Percentiles rank a stretch among this genome's conserved stretches.
Evolutionary conservation across 2,329 filamentous ascomycete species (phyloP).

Genomic region (Davidsoniella eucalypti): DNA sequence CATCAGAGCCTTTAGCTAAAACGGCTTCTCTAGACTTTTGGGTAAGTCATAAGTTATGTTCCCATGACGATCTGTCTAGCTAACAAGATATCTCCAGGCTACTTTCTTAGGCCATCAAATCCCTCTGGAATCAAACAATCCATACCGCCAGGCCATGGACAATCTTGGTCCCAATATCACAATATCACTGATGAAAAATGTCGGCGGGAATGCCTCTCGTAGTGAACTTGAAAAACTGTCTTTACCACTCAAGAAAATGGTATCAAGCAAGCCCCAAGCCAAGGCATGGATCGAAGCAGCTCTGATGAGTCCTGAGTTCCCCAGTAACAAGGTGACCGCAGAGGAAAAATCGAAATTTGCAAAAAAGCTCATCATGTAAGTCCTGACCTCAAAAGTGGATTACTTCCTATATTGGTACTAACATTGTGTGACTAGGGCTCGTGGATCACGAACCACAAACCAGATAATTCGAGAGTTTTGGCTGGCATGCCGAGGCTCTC

Average conservation of each 20-base stretch:
- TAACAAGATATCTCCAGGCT: constrained; percentile 23
- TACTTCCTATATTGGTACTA: background rate
- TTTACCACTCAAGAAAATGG: constrained; percentile 54
- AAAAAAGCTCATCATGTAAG: constrained; percentile 47
- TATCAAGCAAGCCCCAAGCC: constrained; percentile 36
- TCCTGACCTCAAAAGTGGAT: constrained; percentile 7
- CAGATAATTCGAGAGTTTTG: constrained; percentile 56
- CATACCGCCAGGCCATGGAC: constrained; percentile 33
- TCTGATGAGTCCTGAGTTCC: constrained; percentile 37
- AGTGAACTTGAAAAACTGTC: constrained; percentile 57
- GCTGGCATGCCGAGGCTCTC: constrained; percentile 46
- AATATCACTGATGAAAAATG: constrained; percentile 43
- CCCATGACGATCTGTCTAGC: background rate
- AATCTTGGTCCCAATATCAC: constrained; percentile 46
- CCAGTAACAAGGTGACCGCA: constrained; percentile 38
- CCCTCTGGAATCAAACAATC: constrained; percentile 27
- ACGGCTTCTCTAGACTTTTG: constrained; percentile 59
- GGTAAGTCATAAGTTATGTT: constrained; percentile 28
- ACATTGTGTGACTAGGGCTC: constrained; percentile 28
- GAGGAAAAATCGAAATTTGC: constrained; percentile 48
- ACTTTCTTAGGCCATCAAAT: constrained; percentile 31
- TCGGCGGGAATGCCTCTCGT: constrained; percentile 50
- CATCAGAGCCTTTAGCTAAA: constrained; percentile 60
- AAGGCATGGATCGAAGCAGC: constrained; percentile 48
- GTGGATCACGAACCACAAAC: constrained; percentile 48